Conservation (phyloP, 805 yeast species). For the Metschnikowia vanudenii region DNA sequence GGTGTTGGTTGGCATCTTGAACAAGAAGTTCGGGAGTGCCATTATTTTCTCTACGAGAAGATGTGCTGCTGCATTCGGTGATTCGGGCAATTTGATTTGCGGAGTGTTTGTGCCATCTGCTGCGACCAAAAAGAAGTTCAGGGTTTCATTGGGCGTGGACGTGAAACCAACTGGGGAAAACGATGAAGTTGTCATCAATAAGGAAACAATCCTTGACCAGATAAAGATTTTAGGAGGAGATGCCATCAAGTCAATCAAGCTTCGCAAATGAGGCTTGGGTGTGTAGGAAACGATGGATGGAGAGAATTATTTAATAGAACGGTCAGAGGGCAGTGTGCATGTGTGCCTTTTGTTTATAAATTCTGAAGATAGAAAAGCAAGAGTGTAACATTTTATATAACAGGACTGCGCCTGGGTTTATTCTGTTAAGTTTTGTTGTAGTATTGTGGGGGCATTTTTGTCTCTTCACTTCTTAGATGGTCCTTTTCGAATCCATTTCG, state of each 20-base stretch:
- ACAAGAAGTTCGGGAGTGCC: constrained; percentile 60
- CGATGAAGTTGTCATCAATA: constrained; percentile 61
- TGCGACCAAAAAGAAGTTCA: constrained; percentile 62
- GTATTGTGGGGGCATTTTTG: too few relatives aligned
- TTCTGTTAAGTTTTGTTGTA: too few relatives aligned
- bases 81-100: constrained; percentile 64
- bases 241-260: constrained; percentile 42
- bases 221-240: constrained; percentile 70
- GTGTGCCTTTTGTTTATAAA: too few relatives aligned
- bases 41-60: constrained; percentile 67
- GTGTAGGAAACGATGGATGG: background rate
- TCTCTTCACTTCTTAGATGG: too few relatives aligned
- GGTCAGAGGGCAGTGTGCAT: too few relatives aligned
- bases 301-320: too few relatives aligned
- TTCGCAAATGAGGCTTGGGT: constrained; percentile 24
- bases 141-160: constrained; percentile 75
- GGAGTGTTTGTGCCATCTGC: constrained; percentile 78
- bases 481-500: too few relatives aligned
- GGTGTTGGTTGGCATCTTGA: constrained; percentile 59
- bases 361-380: too few relatives aligned
- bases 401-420: too few relatives aligned
- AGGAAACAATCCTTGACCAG: constrained; percentile 70
- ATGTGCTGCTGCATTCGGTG: constrained; percentile 51
- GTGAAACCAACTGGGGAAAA: constrained; percentile 57
- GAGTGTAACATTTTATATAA: too few relatives aligned